Evolutionary conservation across 805 yeast species (phyloP), one percentile per base, ranked within the genome.

Genomic region (Komagataella phaffii): DNA sequence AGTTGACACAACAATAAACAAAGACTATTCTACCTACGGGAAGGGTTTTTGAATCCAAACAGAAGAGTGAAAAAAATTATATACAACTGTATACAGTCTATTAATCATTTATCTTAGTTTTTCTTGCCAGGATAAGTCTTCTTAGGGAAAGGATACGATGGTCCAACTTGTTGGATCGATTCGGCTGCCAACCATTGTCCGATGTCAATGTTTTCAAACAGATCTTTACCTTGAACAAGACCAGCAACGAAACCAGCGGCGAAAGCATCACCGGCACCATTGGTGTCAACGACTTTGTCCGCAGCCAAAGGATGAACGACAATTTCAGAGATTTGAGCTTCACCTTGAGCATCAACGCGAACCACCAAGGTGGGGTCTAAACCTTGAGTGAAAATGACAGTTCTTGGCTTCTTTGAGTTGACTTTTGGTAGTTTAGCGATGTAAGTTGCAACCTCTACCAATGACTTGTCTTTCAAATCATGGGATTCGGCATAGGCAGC

Each of bases 191-290:
- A 82, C 97, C 98, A 90, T 73, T 91, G 98, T 58, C 97, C 98
- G 68, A 83, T 78, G 60, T 84, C 88, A 56, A 91, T 76, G 51
- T 77, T 62, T 46, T 81, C 73, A 21, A 71, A 71, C 53, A 88
- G 65, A 24, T 76, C 59, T 66, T 85, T 80, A 57, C 83, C 88
- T 68, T 82, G 72, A 52, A 88, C 95, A 58, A 90, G 72, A 53
- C 90, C 93, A 55, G 96, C 96, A 57, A 89, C 70, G 69, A 91
- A 90, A 53, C 98, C 98, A 62, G 93, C 95, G 52, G 97, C 98
- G 65, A 91, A 91, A 12, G 97, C 96, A 66, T 91, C 97, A 69
- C 98, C 98, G 48, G 98, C 98, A 74, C 99, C 99, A 73, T 91
- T 93, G 63, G 98, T 88, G 74, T 93, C 99, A 53, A 77, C 82